phyloP scores from a whole-genome alignment of 345 rosid species.

The Cardamine resedifolia region DNA sequence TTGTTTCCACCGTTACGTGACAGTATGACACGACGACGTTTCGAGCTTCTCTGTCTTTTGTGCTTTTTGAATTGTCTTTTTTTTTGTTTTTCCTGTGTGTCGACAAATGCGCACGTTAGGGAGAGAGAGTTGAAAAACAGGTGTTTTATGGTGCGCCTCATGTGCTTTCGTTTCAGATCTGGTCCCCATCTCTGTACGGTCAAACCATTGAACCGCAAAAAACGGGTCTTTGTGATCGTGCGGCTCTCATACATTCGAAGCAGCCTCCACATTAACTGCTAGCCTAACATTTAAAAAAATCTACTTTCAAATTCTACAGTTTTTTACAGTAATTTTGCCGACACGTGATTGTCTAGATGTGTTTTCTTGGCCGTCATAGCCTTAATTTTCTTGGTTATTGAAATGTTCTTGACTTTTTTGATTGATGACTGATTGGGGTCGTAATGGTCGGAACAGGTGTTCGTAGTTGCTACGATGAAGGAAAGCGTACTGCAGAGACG shows the following conservation, averaged over 20 bases:
- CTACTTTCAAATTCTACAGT: neutral
- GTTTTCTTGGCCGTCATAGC: neutral
- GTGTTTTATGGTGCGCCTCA: conserved; percentile 37
- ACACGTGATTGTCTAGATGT: no score
- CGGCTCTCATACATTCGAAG: conserved; percentile 32
- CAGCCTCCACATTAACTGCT: conserved; percentile 16
- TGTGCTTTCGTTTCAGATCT: conserved; percentile 33
- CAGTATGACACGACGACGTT: conserved; percentile 26
- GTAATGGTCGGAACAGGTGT: conserved; percentile 49
- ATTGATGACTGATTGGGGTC: conserved; percentile 9
- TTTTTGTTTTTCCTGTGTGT: neutral
- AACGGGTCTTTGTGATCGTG: conserved; percentile 37
- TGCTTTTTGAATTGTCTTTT: conserved; percentile 1
- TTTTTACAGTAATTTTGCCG: neutral
- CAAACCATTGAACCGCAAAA: conserved; percentile 34
- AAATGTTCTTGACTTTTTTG: neutral
- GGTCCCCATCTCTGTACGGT: conserved; percentile 25
- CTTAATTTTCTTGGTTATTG: no score
- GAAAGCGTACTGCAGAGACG: conserved; percentile 86
- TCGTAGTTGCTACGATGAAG: conserved; percentile 85
- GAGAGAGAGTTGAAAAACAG: conserved; percentile 18
- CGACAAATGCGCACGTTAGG: conserved; percentile 38
- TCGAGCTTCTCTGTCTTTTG: neutral
- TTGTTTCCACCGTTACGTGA: conserved; percentile 16
- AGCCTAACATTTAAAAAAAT: neutral